Percentiles rank a stretch among this genome's conserved stretches.
Evolutionary conservation across 768 basidiomycete genomes (phyloP).

Genomic region (Kwoniella botswanensis): DNA sequence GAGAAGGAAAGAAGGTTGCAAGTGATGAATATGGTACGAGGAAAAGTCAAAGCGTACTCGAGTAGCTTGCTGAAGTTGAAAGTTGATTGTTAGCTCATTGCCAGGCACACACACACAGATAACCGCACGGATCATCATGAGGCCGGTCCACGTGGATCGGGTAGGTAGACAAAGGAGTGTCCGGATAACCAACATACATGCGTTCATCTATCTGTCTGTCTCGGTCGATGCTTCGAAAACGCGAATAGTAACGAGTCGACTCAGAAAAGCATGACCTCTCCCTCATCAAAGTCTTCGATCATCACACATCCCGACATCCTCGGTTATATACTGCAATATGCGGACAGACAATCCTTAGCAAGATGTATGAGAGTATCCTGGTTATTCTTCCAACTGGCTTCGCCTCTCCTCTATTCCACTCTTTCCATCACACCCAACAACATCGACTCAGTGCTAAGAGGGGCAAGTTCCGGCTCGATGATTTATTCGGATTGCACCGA

Average conservation of each 20-base stretch:
- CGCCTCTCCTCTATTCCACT: slow-evolving; percentile 8
- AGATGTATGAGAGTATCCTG: slow-evolving; percentile 23
- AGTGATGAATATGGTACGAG: not conserved
- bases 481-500: slow-evolving; percentile 8
- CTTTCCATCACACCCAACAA: slow-evolving; percentile 16
- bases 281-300: not conserved
- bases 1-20: not conserved
- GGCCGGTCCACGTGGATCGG: not conserved
- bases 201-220: too few relatives aligned
- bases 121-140: not conserved
- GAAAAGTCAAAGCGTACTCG: not conserved
- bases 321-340: slow-evolving; percentile 2
- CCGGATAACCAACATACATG: not conserved
- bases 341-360: slow-evolving; percentile 12
- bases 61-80: not conserved
- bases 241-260: too few relatives aligned
- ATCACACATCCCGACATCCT: slow-evolving; percentile 24
- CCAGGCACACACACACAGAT: not conserved
- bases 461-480: slow-evolving; percentile 17
- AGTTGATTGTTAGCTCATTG: not conserved
- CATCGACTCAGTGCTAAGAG: slow-evolving; percentile 9
- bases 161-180: not conserved
- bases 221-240: too few relatives aligned
- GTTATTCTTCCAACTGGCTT: slow-evolving; percentile 7
- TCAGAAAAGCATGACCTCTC: too few relatives aligned